Base-by-base conservation (phyloP, 495 filamentous ascomycete genomes). In the Entonaema liquescens region DNA sequence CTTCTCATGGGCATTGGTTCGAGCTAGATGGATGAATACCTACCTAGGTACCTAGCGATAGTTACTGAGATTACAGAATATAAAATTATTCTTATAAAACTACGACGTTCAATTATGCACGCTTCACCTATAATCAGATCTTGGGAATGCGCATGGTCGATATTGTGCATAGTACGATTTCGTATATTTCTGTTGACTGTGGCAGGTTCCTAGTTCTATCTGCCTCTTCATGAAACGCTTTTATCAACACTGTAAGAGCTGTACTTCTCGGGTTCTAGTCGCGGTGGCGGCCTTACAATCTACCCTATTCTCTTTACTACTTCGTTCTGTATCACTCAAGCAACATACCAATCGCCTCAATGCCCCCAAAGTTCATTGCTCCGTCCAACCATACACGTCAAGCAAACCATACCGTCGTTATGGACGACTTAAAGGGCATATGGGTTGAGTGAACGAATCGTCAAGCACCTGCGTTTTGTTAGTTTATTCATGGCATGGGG, bases 371-470 rank as follows among this genome's bases (percentile, higher is more conserved):
- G 50, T 61, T 67, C 59, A 49, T 70, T 68, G 49, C 61, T 53
- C 58, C 59, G 52, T 52, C 59, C 65, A 60, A 66, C 21, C 59
- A 58, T 58, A 28, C 25, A 59, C 38, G 21, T 63, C 59, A 69
- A 69, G 64, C 67, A 68, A 67, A 49, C 50, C 54, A 42, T 23
- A 58, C 36, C 9, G 50, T 62, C 3, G n/a, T 40, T 28, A 54
- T n/a, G 31, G 50, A 62, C 9, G 19, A 40, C 55, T 83, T 80
- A 99, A 65, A 99, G 86, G 70, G 95, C 95, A 77, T 93, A 99
- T 33, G 95, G 95, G 84, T 99, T 99, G 71, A 99, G 85, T 28
- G 95, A 97, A 59, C 95, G 93, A 77, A 99, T 98, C 6, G 95
- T 99, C 77, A 99, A 83, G 85, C 95, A 99, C 59, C 95, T 98